Conservation (phyloP, 441 rosid species). For the Syzygium malaccense region DNA sequence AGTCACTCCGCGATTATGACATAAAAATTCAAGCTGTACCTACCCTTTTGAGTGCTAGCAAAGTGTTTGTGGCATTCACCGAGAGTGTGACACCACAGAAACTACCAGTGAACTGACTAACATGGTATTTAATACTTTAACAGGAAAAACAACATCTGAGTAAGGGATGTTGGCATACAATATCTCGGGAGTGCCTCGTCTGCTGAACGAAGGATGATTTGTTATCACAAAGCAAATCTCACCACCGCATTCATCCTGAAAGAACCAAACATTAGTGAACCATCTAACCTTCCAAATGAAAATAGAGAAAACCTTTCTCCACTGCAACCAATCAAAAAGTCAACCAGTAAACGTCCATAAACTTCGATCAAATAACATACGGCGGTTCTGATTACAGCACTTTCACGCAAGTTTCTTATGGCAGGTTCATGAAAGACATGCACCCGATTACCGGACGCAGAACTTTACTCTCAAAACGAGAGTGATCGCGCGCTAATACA, state of each 20-base stretch:
- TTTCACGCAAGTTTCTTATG: background rate
- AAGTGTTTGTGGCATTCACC: background rate
- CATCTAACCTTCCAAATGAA: background rate
- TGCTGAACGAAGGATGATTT: conserved; percentile 28
- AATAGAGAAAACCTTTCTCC: background rate
- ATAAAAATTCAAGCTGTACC: background rate
- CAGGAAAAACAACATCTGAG: background rate
- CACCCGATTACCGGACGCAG: background rate
- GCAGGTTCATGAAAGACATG: background rate
- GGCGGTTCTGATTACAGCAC: background rate
- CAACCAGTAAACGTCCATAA: background rate
- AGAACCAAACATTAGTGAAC: background rate
- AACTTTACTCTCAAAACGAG: background rate
- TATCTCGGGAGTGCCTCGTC: conserved; percentile 38
- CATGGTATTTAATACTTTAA: background rate
- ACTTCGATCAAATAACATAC: background rate
- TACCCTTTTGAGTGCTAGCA: background rate
- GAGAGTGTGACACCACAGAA: background rate
- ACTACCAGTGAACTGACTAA: background rate
- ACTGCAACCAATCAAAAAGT: background rate
- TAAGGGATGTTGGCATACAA: conserved; percentile 23
- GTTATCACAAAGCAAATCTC: conserved; percentile 42
- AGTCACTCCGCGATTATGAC: background rate
- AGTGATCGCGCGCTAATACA: background rate
- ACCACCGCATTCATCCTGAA: conserved; percentile 54